Evolutionary conservation across 2,329 filamentous ascomycete species (phyloP).

Genomic region (Cladosporium sp.): DNA sequence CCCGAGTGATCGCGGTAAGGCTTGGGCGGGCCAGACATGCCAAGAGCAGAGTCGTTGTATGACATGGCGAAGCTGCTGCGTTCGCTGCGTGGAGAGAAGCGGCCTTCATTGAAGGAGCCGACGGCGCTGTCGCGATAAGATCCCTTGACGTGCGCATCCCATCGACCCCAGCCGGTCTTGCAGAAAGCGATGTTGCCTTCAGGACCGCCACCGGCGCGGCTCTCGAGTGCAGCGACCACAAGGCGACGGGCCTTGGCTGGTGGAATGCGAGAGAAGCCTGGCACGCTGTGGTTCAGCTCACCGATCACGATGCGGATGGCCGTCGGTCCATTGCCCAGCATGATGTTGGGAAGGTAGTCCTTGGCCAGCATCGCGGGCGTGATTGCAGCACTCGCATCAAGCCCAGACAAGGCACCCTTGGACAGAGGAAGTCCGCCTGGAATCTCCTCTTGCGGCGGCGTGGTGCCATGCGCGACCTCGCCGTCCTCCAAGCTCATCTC

Average conservation of each 20-base stretch:
- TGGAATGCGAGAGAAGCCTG: conserved; percentile 85
- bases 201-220: conserved; percentile 61
- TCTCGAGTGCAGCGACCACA: conserved; percentile 89
- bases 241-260: conserved; percentile 86
- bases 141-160: conserved; percentile 79
- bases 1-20: conserved; percentile 42
- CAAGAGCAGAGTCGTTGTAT: conserved; percentile 35
- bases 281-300: conserved; percentile 87
- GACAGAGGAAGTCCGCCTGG: conserved; percentile 42
- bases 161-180: conserved; percentile 96
- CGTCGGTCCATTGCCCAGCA: conserved; percentile 84
- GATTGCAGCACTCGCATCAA: conserved; percentile 78
- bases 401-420: conserved; percentile 53
- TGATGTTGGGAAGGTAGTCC: conserved; percentile 85
- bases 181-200: conserved; percentile 79
- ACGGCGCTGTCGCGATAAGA: conserved; percentile 36
- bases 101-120: conserved; percentile 39
- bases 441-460: conserved; percentile 27
- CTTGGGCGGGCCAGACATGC: conserved; percentile 31
- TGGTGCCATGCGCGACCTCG: conserved; percentile 49
- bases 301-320: conserved; percentile 96
- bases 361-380: conserved; percentile 83
- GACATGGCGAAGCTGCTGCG: conserved; percentile 40
- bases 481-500: conserved; percentile 76
- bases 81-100: conserved; percentile 53